Evolutionary conservation across 495 filamentous ascomycete species (phyloP).

Genomic region (Tetracladium marchalianum): DNA sequence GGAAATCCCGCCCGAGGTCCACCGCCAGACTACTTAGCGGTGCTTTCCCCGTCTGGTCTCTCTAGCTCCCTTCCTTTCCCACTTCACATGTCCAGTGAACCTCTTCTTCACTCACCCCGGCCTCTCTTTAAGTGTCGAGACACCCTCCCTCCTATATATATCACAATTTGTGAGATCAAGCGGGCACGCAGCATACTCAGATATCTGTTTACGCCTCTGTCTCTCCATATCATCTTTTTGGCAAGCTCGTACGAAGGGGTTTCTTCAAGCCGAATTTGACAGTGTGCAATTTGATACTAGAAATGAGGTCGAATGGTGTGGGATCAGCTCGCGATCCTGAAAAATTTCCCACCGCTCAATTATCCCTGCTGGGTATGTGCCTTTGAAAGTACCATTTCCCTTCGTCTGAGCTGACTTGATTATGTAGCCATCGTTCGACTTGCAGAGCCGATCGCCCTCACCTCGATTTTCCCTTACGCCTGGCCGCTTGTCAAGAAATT

Average conservation of each 20-base stretch:
- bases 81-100: too few relatives aligned
- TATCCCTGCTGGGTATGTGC: conserved; percentile 18
- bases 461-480: conserved; percentile 97
- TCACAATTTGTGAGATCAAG: too few relatives aligned
- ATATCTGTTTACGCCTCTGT: too few relatives aligned
- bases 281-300: background rate
- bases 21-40: too few relatives aligned
- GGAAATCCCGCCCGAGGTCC: too few relatives aligned
- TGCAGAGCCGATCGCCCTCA: conserved; percentile 97
- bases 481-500: conserved; percentile 96
- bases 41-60: too few relatives aligned
- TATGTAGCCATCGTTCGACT: conserved; percentile 74
- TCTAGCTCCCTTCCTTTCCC: too few relatives aligned
- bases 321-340: conserved; percentile 14
- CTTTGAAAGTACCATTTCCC: background rate
- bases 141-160: too few relatives aligned
- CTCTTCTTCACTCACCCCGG: too few relatives aligned
- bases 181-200: too few relatives aligned
- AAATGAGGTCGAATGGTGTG: conserved; percentile 14
- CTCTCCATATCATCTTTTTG: too few relatives aligned
- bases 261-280: background rate
- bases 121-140: too few relatives aligned
- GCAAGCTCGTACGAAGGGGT: background rate
- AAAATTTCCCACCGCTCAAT: conserved; percentile 18
- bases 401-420: background rate